phyloP scores from a whole-genome alignment of 2,329 filamentous ascomycete genomes.

The Thermoascus crustaceus region DNA sequence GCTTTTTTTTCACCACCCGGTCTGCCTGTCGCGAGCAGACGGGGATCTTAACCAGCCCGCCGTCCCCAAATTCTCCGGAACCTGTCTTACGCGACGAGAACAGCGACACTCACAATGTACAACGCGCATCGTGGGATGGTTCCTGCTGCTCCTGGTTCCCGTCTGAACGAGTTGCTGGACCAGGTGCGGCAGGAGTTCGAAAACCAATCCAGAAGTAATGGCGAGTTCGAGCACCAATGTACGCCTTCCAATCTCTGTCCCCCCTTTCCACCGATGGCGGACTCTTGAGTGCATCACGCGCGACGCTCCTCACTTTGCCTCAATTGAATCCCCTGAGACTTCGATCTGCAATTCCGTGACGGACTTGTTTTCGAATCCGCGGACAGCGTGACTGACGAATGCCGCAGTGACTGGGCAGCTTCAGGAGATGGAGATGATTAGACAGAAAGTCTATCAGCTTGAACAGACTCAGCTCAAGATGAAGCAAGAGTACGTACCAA shows the following conservation, averaged over 20 bases:
- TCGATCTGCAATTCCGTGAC: no score
- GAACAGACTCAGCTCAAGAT: slow-evolving; percentile 82
- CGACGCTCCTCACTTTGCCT: neutral
- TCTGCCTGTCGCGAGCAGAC: slow-evolving; percentile 2
- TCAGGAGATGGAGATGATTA: slow-evolving; percentile 88
- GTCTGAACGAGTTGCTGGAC: slow-evolving; percentile 85
- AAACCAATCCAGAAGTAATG: slow-evolving; percentile 67
- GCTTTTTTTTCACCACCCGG: slow-evolving; percentile 5
- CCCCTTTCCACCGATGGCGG: neutral
- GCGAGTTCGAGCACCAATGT: slow-evolving; percentile 91
- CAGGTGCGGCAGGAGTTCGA: slow-evolving; percentile 89
- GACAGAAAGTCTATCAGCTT: slow-evolving; percentile 86
- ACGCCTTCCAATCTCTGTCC: slow-evolving; percentile 39
- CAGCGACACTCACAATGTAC: slow-evolving; percentile 56
- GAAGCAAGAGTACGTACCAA: slow-evolving; percentile 71
- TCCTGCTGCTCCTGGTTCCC: slow-evolving; percentile 58
- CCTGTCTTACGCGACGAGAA: neutral
- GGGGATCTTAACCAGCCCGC: neutral
- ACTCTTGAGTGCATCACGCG: neutral
- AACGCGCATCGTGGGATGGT: slow-evolving; percentile 77
- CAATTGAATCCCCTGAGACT: no score
- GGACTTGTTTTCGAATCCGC: no score
- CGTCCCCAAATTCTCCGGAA: slow-evolving; percentile 1
- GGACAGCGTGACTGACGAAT: slow-evolving; percentile 23
- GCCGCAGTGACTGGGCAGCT: slow-evolving; percentile 75